Evolutionary conservation across 2,329 filamentous ascomycete species (phyloP).

Genomic region (Paracamarosporium sp.): DNA sequence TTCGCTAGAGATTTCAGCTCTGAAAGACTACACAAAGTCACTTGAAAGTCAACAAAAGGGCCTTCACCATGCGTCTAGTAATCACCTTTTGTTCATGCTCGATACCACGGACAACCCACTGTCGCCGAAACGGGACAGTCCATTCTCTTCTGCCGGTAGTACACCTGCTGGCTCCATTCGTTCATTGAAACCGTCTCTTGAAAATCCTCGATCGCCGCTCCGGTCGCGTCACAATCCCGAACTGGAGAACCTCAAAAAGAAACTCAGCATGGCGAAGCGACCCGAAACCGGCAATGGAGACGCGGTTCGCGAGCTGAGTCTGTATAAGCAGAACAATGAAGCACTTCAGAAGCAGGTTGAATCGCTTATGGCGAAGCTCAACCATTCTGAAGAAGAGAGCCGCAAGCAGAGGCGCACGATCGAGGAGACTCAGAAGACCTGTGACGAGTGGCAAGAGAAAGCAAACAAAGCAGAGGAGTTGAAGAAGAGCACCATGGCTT

Average conservation of each 20-base stretch:
- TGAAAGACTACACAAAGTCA: conserved; percentile 45
- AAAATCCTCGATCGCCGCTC: conserved; percentile 32
- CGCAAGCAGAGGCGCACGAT: conserved; percentile 35
- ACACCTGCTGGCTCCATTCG: conserved; percentile 26
- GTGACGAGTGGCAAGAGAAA: conserved; percentile 36
- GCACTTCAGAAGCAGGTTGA: conserved; percentile 46
- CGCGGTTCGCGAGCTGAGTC: conserved; percentile 46
- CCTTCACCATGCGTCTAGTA: conserved; percentile 39
- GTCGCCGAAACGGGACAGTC: conserved; percentile 27
- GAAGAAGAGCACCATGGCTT: conserved; percentile 31
- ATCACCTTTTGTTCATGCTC: conserved; percentile 32
- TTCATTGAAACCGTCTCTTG: conserved; percentile 29
- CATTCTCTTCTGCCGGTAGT: conserved; percentile 24
- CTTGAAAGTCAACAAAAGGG: conserved; percentile 45
- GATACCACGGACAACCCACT: conserved; percentile 29
- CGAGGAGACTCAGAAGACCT: conserved; percentile 40
- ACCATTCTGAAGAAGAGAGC: conserved; percentile 46
- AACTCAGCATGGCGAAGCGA: conserved; percentile 41
- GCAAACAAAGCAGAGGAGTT: conserved; percentile 32
- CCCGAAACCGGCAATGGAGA: conserved; percentile 43
- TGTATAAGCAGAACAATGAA: conserved; percentile 44
- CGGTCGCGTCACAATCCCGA: conserved; percentile 33
- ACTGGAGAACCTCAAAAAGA: conserved; percentile 48
- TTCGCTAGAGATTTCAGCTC: conserved; percentile 46
- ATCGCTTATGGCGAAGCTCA: conserved; percentile 49